These are phyloP conservation scores for Mortierella alpina DNA, from an alignment of 192 early-diverging fungal species.

Conservation along the genomic window DNA sequence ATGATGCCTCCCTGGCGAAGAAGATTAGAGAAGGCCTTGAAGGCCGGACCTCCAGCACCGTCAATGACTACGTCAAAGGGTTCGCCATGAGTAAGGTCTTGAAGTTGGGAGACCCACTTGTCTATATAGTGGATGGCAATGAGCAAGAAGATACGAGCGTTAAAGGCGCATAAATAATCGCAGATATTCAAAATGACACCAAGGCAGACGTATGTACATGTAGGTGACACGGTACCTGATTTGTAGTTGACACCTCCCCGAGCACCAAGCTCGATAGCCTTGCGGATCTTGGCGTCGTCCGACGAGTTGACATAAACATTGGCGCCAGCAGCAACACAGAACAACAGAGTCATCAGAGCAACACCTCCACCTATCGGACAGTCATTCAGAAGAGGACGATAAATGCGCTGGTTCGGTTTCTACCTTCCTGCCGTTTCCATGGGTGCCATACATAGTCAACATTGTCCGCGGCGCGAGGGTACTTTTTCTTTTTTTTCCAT, in stretches of 20 bases:
- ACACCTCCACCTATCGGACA: conserved; percentile 71
- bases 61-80: conserved; percentile 70
- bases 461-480: too few species aligned
- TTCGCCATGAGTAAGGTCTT: conserved; percentile 42
- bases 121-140: conserved; percentile 21
- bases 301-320: conserved; percentile 79
- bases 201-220: not conserved
- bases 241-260: conserved; percentile 78
- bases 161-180: too few species aligned
- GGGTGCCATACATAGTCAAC: not conserved
- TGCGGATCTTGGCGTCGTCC: conserved; percentile 68
- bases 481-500: too few species aligned
- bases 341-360: conserved; percentile 73
- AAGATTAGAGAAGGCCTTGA: conserved; percentile 54
- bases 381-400: conserved; percentile 22
- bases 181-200: not conserved
- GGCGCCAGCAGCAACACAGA: conserved; percentile 73
- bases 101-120: conserved; percentile 61
- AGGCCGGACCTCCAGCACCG: conserved; percentile 70
- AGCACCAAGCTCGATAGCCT: conserved; percentile 71
- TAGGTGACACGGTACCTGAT: conserved; percentile 52
- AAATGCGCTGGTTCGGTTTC: not conserved
- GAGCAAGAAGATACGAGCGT: not conserved
- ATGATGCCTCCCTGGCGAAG: conserved; percentile 66
- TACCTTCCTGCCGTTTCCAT: conserved; percentile 4